phyloP scores from a whole-genome alignment of 768 basidiomycete genomes.

The Tulasnella sp. region DNA sequence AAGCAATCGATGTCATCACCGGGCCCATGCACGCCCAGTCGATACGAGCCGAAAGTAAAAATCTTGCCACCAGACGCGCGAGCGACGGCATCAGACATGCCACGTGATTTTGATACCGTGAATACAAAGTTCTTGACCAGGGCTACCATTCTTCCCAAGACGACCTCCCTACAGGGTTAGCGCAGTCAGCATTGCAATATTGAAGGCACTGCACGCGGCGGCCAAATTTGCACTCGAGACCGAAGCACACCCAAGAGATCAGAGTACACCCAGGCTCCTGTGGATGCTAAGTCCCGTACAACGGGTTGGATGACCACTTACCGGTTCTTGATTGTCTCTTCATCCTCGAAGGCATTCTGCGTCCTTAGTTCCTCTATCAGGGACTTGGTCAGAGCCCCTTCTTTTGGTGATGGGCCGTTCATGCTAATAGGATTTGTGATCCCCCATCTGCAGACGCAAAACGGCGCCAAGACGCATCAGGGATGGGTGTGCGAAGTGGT shows the following conservation, averaged over 20 bases:
- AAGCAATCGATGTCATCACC: slow-evolving; percentile 97
- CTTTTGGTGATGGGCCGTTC: slow-evolving; percentile 65
- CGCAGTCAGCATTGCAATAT: slow-evolving; percentile 1
- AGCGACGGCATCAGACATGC: slow-evolving; percentile 84
- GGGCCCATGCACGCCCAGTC: slow-evolving; percentile 94
- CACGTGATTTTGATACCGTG: slow-evolving; percentile 68
- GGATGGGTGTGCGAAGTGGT: not conserved
- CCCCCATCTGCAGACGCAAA: slow-evolving; percentile 39
- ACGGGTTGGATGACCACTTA: slow-evolving; percentile 42
- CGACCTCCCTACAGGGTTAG: slow-evolving; percentile 66
- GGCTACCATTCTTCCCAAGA: slow-evolving; percentile 82
- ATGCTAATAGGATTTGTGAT: slow-evolving; percentile 84
- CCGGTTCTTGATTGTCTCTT: slow-evolving; percentile 85
- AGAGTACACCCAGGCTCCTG: not conserved
- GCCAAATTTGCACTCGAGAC: not conserved
- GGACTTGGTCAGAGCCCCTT: slow-evolving; percentile 76
- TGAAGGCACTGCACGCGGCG: not conserved
- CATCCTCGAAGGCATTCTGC: slow-evolving; percentile 84
- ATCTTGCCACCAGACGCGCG: slow-evolving; percentile 94
- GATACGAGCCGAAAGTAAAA: slow-evolving; percentile 98
- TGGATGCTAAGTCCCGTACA: not conserved
- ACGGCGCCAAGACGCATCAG: not conserved
- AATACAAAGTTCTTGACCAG: slow-evolving; percentile 92
- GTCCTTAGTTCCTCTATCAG: slow-evolving; percentile 86
- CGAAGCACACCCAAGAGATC: not conserved